A percentile compares a stretch with the other conserved stretches of the same genome.
Evolutionary conservation across 1,284 basidiomycete species (phyloP).

Genomic region (Sutorius eximius): DNA sequence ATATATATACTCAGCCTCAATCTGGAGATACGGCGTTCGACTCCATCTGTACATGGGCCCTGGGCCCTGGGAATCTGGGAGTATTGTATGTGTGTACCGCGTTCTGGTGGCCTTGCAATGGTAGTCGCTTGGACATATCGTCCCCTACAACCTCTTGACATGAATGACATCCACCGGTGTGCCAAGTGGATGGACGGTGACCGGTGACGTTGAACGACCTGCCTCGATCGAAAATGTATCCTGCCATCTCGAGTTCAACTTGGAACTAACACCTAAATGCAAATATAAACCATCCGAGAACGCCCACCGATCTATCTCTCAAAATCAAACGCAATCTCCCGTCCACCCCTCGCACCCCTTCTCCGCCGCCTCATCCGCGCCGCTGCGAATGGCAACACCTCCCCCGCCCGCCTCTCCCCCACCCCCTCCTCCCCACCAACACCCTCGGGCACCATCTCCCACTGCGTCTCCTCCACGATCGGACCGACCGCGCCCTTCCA

Average conservation of each 20-base stretch:
- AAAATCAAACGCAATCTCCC: conserved; percentile 22
- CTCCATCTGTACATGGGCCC: no score
- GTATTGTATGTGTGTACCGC: no score
- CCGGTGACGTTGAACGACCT: no score
- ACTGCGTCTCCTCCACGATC: conserved; percentile 20
- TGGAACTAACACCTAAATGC: not conserved
- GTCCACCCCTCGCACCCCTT: conserved; percentile 20
- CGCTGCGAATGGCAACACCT: conserved; percentile 21
- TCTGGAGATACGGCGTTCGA: no score
- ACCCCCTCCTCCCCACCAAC: not conserved
- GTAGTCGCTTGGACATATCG: no score
- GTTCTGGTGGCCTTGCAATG: no score
- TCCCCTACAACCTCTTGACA: no score
- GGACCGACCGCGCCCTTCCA: conserved; percentile 17
- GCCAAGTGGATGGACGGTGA: no score
- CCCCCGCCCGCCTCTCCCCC: not conserved
- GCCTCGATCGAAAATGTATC: not conserved
- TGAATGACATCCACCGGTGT: no score
- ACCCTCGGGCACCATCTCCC: conserved; percentile 27
- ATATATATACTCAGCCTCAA: no score
- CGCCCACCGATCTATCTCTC: conserved; percentile 3
- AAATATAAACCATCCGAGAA: not conserved
- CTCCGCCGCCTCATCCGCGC: conserved; percentile 29
- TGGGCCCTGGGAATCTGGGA: no score
- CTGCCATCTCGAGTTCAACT: not conserved